A percentile compares a stretch with the other conserved stretches of the same genome.
Conservation (phyloP, 73 alveolate species). For the Blepharisma japonicum region DNA sequence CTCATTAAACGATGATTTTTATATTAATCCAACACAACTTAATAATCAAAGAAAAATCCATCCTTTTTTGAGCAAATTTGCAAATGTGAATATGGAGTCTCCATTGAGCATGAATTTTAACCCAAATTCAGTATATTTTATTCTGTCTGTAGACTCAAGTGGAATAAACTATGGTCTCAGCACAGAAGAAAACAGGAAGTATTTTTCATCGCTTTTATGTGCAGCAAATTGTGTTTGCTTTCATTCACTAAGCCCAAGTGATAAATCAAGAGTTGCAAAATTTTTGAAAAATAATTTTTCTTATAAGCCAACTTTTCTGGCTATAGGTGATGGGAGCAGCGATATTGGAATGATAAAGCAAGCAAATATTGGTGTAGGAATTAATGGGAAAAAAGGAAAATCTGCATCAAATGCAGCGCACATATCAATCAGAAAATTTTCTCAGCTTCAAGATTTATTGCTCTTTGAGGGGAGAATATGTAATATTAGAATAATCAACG, state of each 20-base stretch:
- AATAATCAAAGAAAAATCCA: background rate
- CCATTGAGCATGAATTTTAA: background rate
- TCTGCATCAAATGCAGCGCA: background rate
- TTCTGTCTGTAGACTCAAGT: background rate
- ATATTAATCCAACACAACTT: no score
- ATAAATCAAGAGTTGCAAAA: background rate
- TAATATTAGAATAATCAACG: background rate
- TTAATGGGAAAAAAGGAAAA: background rate
- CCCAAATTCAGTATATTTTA: constrained; percentile 23
- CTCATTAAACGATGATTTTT: background rate
- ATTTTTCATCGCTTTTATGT: background rate
- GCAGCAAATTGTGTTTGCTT: background rate
- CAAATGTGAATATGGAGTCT: background rate
- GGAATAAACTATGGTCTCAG: background rate
- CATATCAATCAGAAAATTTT: background rate
- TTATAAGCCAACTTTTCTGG: background rate
- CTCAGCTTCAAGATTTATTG: background rate
- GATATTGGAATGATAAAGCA: constrained; percentile 14
- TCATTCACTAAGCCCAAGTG: background rate
- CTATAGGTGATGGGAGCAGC: constrained; percentile 19
- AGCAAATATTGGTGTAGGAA: constrained; percentile 20
- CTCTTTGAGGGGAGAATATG: background rate
- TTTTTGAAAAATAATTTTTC: background rate
- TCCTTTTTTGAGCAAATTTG: background rate
- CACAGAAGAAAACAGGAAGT: background rate